Evolutionary conservation across 352 stramenopile species (phyloP), one percentile per base, ranked within the genome.

Genomic region (Globisporangium cystogenes): DNA sequence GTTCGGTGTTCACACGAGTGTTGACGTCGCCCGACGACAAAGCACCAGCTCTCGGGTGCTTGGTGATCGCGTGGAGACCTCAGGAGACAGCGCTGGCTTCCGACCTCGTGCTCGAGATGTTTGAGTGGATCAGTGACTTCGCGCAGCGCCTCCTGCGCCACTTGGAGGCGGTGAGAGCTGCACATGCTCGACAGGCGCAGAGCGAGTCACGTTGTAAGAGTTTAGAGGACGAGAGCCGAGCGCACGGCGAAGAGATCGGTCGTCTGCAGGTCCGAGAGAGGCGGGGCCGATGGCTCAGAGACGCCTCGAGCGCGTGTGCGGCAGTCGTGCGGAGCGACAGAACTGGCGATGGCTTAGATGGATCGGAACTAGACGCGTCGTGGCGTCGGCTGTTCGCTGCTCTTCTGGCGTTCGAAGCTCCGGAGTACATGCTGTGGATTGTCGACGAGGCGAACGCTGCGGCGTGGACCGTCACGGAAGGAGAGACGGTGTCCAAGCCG

Each of bases 61-160:
- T 63, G 15, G 18, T 33, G 18, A 24, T 53, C 5, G 35, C 14
- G 10, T 63, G 50, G 49, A 58, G 31, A 2, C 50, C 33, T 0
- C 15, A 31, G 1, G 8, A 40, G 12, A 29, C 56, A 7, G 21
- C n/a, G n/a, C 20, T 50, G 7, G 3, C 35, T 0, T 5, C 14
- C 1, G 27, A 58, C 10, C 6, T 37, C 11, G 20, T 63, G 15
- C 16, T 50, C 5, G 2, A 11, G 14, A n/a, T 47, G 11, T 24
- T 63, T 4, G 43, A 57, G 24, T 63, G 56, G 56, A 27, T 44
- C 15, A 23, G 56, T 7, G 27, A 4, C 20, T 48, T 43, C 26
- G 23, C 57, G 4, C 42, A 41, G 20, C 21, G 26, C 10, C 42
- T 63, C 15, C 23, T 63, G 11, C 18, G 43, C 0, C 42, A 46